phyloP scores from a whole-genome alignment of 176 grass and related monocot genomes.

The Microstegium vimineum region DNA sequence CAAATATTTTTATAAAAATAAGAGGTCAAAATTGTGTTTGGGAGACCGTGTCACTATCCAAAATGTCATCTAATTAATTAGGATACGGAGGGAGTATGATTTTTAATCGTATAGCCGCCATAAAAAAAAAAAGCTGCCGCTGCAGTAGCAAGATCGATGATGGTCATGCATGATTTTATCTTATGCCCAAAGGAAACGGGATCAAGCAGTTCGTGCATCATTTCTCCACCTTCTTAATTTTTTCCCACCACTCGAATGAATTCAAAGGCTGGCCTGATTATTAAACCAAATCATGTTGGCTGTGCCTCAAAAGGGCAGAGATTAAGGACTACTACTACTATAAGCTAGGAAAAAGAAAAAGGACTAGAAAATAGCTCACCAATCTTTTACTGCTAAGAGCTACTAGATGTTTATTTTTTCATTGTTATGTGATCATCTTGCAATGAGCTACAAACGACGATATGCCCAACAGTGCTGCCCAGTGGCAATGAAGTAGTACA shows the following conservation, averaged over 20 bases:
- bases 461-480: not conserved
- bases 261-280: not conserved
- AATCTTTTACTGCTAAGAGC: not conserved
- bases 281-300: not conserved
- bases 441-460: not conserved
- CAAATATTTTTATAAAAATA: too few relatives aligned
- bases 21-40: too few relatives aligned
- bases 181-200: constrained; percentile 23
- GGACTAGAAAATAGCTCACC: not conserved
- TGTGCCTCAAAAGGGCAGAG: not conserved
- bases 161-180: constrained; percentile 2
- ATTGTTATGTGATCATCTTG: not conserved
- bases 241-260: not conserved
- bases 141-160: not conserved
- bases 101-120: too few relatives aligned
- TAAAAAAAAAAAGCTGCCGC: constrained; percentile 8
- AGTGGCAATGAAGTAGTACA: not conserved
- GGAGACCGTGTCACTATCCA: too few relatives aligned
- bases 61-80: too few relatives aligned
- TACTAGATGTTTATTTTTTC: too few relatives aligned
- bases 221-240: not conserved
- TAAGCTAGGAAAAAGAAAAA: not conserved
- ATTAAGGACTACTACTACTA: not conserved
- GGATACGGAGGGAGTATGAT: too few relatives aligned
- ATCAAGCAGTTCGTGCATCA: not conserved